Conservation (phyloP, 768 basidiomycete genomes). For the Hysterangium stoloniferum region DNA sequence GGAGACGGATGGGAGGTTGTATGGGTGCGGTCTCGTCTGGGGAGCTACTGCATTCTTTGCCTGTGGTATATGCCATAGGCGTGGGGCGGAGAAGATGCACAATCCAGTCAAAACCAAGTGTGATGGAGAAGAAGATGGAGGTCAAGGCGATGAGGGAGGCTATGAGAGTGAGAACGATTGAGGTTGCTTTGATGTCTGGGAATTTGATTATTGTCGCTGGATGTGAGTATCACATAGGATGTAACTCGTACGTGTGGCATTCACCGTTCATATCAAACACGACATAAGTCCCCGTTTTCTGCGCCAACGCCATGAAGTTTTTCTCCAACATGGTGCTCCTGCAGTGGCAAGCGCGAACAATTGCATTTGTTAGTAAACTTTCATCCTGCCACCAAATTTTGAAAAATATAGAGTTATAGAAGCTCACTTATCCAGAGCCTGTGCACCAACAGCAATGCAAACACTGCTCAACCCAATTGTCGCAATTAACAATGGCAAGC, state of each 20-base stretch:
- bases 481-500: constrained; percentile 10
- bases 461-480: constrained; percentile 12
- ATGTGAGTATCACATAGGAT: background rate
- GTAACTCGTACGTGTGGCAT: too few species aligned
- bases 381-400: background rate
- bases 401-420: background rate
- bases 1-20: background rate
- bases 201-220: background rate
- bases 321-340: constrained; percentile 10
- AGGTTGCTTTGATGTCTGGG: constrained; percentile 11
- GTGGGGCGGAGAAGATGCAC: background rate
- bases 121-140: background rate
- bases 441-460: constrained; percentile 13
- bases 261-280: constrained; percentile 14
- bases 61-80: background rate
- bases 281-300: background rate
- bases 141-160: constrained; percentile 5
- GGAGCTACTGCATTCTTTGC: background rate
- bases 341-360: too few species aligned
- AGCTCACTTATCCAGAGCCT: constrained; percentile 10
- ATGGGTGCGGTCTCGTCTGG: too few species aligned
- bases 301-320: background rate
- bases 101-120: constrained; percentile 7
- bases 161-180: constrained; percentile 3
- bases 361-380: background rate